These are phyloP conservation scores for Aspergillus hortae DNA, from an alignment of 2,329 filamentous ascomycete genomes.

Conservation along the genomic window DNA sequence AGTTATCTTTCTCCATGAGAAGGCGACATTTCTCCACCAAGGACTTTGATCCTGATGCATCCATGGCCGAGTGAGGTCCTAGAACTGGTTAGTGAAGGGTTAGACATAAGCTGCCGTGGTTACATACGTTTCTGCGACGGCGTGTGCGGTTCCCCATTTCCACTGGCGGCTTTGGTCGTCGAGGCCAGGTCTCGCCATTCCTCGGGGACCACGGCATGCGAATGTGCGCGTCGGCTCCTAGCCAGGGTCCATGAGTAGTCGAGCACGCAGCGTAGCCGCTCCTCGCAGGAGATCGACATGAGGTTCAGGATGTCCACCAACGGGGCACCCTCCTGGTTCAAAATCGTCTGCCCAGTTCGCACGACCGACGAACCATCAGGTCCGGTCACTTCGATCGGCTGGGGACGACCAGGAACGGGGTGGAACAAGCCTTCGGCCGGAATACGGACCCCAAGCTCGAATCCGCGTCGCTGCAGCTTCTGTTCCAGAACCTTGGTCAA, in stretches of 20 bases:
- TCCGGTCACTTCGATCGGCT: conserved; percentile 50
- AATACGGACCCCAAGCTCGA: conserved; percentile 57
- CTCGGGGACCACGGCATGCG: conserved; percentile 72
- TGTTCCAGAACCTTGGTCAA: conserved; percentile 57
- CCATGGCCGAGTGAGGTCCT: conserved; percentile 38
- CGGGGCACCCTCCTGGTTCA: conserved; percentile 64
- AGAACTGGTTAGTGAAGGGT: conserved; percentile 12
- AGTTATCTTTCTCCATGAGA: conserved; percentile 63
- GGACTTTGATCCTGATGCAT: conserved; percentile 41
- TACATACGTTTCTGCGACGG: conserved; percentile 40
- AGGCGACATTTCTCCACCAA: conserved; percentile 56
- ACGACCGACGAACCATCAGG: conserved; percentile 61
- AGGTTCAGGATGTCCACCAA: conserved; percentile 80
- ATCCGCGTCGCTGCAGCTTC: conserved; percentile 55
- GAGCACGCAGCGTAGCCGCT: conserved; percentile 70
- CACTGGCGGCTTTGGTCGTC: conserved; percentile 24
- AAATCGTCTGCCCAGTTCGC: conserved; percentile 65
- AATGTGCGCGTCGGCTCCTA: conserved; percentile 68
- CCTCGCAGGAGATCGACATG: conserved; percentile 76
- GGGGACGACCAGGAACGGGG: conserved; percentile 39
- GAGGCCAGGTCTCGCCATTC: conserved; percentile 72
- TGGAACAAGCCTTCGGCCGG: conserved; percentile 56
- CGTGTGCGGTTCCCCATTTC: conserved; percentile 35
- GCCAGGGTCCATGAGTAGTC: conserved; percentile 73
- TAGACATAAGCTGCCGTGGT: not conserved